phyloP scores from a whole-genome alignment of 192 early-diverging fungal genomes.

The Oehlia diaphana region DNA sequence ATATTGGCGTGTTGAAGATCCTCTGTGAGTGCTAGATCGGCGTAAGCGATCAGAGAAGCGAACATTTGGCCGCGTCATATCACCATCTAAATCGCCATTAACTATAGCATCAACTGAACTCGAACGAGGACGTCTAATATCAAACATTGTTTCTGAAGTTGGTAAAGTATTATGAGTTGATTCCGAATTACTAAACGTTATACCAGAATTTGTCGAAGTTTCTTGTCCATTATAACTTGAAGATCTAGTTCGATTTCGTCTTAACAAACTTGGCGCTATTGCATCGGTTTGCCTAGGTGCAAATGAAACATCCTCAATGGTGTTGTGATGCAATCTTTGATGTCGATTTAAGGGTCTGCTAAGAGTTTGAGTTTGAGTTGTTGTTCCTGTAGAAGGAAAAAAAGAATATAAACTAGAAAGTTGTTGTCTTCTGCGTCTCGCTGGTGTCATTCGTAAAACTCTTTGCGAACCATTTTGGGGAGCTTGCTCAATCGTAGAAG shows the following conservation, averaged over 20 bases:
- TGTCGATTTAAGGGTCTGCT: slow-evolving; percentile 3
- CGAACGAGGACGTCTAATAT: background rate
- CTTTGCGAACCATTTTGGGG: slow-evolving; percentile 9
- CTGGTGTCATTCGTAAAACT: slow-evolving; percentile 18
- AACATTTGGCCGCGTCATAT: background rate
- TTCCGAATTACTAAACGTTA: background rate
- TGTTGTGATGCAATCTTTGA: slow-evolving; percentile 14
- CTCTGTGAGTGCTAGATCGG: slow-evolving; percentile 7
- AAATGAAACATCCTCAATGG: slow-evolving; percentile 13
- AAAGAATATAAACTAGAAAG: slow-evolving; percentile 8
- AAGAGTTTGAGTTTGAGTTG: slow-evolving; percentile 5
- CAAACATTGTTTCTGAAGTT: background rate
- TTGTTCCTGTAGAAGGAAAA: slow-evolving; percentile 11
- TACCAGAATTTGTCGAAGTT: too few relatives aligned
- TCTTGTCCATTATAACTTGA: slow-evolving; percentile 18
- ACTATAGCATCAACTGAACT: slow-evolving; percentile 2
- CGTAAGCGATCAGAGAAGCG: background rate
- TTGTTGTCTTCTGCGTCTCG: slow-evolving; percentile 11
- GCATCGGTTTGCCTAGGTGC: slow-evolving; percentile 16
- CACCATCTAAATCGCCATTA: slow-evolving; percentile 4
- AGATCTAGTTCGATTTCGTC: slow-evolving; percentile 13
- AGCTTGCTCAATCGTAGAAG: background rate
- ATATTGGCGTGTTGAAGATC: background rate
- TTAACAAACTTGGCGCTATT: slow-evolving; percentile 11
- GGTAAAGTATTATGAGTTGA: background rate